These are phyloP conservation scores for Phytophthora sansomeana DNA, from an alignment of 352 stramenopile genomes.

Conservation along the genomic window DNA sequence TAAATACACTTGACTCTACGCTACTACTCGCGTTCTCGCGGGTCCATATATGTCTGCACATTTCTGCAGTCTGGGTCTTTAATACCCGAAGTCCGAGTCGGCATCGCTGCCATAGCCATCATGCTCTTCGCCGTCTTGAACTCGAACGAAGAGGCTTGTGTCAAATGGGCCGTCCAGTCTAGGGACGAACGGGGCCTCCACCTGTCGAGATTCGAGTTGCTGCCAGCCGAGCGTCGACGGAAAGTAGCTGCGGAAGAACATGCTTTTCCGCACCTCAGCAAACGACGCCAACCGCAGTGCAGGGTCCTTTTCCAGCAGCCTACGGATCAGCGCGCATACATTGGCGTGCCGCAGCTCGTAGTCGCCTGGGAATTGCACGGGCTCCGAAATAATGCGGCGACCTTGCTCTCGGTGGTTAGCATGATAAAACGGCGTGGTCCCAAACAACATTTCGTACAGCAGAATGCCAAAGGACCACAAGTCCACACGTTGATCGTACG, in stretches of 20 bases:
- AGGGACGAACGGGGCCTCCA: conserved; percentile 64
- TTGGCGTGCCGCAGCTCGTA: conserved; percentile 50
- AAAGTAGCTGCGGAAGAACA: conserved; percentile 65
- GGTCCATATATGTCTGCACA: conserved; percentile 30
- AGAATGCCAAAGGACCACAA: conserved; percentile 85
- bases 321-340: conserved; percentile 55
- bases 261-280: conserved; percentile 43
- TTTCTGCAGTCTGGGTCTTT: conserved; percentile 36
- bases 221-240: conserved; percentile 50
- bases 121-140: conserved; percentile 50
- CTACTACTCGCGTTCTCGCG: conserved; percentile 31
- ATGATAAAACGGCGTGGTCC: conserved; percentile 89
- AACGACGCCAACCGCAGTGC: conserved; percentile 51
- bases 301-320: conserved; percentile 62
- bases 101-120: conserved; percentile 46
- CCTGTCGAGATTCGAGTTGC: conserved; percentile 49
- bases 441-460: conserved; percentile 74
- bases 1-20: conserved; percentile 40
- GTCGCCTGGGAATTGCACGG: conserved; percentile 62
- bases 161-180: conserved; percentile 66
- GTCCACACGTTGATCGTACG: conserved; percentile 70
- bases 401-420: conserved; percentile 74
- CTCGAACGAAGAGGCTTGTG: conserved; percentile 66
- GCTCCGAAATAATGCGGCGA: conserved; percentile 66
- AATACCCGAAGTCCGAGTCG: conserved; percentile 53